These are phyloP conservation scores for Ophiognomonia clavigignenti-juglandacearum DNA, from an alignment of 2,329 filamentous ascomycete genomes.

Conservation along the genomic window DNA sequence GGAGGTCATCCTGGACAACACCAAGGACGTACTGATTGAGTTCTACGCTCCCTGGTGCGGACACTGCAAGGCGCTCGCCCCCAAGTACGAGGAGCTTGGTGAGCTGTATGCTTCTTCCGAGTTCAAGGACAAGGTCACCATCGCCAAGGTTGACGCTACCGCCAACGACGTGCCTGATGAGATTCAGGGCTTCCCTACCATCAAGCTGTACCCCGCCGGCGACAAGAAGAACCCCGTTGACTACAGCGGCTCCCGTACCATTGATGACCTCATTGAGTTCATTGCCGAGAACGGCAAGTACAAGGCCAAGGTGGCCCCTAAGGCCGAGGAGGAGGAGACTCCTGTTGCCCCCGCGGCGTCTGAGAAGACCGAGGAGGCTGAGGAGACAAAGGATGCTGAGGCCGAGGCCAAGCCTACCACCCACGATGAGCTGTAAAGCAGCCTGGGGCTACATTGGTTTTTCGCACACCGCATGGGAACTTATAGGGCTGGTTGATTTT, in stretches of 20 bases:
- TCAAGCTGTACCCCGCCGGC: slow-evolving; percentile 94
- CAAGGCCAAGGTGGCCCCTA: slow-evolving; percentile 60
- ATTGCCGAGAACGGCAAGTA: slow-evolving; percentile 93
- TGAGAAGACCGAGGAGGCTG: slow-evolving; percentile 40
- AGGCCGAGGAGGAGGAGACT: slow-evolving; percentile 50
- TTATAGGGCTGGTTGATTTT: slow-evolving; percentile 7
- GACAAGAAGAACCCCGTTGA: slow-evolving; percentile 79
- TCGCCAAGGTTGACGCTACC: slow-evolving; percentile 97
- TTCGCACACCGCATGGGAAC: not conserved
- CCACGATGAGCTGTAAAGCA: slow-evolving; percentile 73
- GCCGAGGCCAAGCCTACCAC: too few relatives aligned
- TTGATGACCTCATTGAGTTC: slow-evolving; percentile 90
- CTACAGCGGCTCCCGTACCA: slow-evolving; percentile 81
- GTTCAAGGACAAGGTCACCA: slow-evolving; percentile 77
- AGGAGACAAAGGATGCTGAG: not conserved
- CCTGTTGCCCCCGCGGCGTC: slow-evolving; percentile 45
- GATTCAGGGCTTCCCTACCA: slow-evolving; percentile 96
- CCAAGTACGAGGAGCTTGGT: slow-evolving; percentile 92
- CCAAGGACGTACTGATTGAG: slow-evolving; percentile 95
- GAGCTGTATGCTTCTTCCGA: slow-evolving; percentile 71
- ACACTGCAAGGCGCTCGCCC: slow-evolving; percentile 97
- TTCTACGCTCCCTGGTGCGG: slow-evolving; percentile 99
- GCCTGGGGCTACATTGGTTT: slow-evolving; percentile 3
- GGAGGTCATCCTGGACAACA: slow-evolving; percentile 82
- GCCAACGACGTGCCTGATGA: slow-evolving; percentile 95